These are phyloP conservation scores for Endogone sp. DNA, from an alignment of 192 early-diverging fungal species.

Conservation along the genomic window DNA sequence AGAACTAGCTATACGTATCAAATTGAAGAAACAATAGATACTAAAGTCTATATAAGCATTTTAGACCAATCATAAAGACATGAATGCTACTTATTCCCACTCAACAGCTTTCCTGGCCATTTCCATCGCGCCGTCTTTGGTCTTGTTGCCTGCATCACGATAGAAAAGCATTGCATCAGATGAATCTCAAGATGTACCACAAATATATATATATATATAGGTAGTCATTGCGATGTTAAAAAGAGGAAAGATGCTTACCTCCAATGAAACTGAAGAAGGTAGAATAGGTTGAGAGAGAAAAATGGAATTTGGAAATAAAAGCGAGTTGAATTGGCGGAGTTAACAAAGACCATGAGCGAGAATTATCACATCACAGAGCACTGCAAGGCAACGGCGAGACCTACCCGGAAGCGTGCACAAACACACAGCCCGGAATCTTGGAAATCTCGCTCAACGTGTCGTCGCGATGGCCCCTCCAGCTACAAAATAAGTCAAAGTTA, in stretches of 20 bases:
- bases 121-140: conserved; percentile 68
- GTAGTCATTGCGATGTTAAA: no score
- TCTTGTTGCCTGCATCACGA: conserved; percentile 52
- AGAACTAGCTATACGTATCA: no score
- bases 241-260: no score
- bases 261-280: conserved; percentile 72
- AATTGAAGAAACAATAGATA: no score
- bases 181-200: not conserved
- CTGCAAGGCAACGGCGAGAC: not conserved
- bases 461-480: conserved; percentile 80
- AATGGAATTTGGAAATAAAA: no score
- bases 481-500: conserved; percentile 14
- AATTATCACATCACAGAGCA: no score
- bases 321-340: no score
- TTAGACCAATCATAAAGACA: no score
- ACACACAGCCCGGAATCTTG: conserved; percentile 76
- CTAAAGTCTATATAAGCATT: no score
- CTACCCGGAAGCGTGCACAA: conserved; percentile 72
- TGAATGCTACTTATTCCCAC: conserved; percentile 19
- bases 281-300: not conserved
- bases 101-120: conserved; percentile 63
- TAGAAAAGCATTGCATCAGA: not conserved
- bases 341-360: no score
- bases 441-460: conserved; percentile 72
- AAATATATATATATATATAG: no score